Evolutionary conservation across 75 land plant species (phyloP), one percentile per base, ranked within the genome.

Genomic region (Picea sitchensis): DNA sequence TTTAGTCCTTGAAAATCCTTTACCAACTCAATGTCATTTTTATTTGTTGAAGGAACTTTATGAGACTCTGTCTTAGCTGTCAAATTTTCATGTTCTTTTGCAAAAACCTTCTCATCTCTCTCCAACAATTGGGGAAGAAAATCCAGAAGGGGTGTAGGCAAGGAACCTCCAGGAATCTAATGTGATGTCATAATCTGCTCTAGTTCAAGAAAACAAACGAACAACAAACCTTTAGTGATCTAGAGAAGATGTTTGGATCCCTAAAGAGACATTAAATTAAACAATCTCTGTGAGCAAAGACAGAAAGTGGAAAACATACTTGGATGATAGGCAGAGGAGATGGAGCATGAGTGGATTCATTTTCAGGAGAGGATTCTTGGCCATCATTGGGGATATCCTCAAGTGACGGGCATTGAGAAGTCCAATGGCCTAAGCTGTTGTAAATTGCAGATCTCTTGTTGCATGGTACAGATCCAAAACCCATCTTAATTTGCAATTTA

Each of bases 161-260:
- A 78, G 18, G n/a, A 63, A 36, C 84, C 90, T 23, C 79, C 89
- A 76, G 78, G 84, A 68, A 89, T 74, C 56, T 80, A 83, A 79
- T 88, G 83, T 9, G 93, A 88, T 61, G 92, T 89, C 92, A 94
- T 92, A 18, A 94, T 82, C 99, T 96, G 93, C 38, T 77, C 58
- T 72, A 77, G 12, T 26, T 21, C 61, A 47, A 82, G 32, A 9
- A 65, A 12, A 64, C 8, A 21, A 57, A 61, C n/a, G 0, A 5
- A 61, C 26, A 18, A 61, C 18, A 18, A 18, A 4, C 47, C 51
- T 47, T 47, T 47, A 0, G 51, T 6, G 51, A 6, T 47, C 51
- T 5, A 47, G 0, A 6, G 8, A 47, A 47, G 8, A 47, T 47
- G 51, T 47, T 47, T 47, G 7, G 51, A 47, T 47, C 51, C 51